A percentile compares a stretch with the other conserved stretches of the same genome.
phyloP scores from a whole-genome alignment of 371 early-diverging fungal species.

The Mortierella sp. region DNA sequence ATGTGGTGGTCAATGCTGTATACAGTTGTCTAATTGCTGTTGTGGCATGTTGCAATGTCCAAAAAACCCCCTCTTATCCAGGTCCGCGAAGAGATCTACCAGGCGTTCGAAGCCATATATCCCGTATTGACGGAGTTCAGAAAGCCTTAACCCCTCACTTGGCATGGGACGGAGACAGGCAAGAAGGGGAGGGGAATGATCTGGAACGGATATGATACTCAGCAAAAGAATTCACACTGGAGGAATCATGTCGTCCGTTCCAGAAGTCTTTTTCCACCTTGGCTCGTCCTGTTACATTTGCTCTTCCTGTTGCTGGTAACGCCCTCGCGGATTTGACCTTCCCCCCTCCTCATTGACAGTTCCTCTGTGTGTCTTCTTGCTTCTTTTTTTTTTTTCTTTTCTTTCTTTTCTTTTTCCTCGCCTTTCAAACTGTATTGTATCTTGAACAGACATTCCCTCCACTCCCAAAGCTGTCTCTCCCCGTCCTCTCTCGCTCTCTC shows the following conservation, averaged over 20 bases:
- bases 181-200: background rate
- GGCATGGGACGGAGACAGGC: background rate
- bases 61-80: conserved; percentile 13
- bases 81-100: conserved; percentile 98
- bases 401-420: background rate
- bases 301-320: background rate
- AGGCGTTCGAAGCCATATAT: conserved; percentile 99
- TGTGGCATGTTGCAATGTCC: background rate
- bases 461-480: background rate
- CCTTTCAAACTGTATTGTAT: background rate
- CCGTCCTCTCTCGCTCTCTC: background rate
- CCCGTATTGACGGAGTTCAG: conserved; percentile 96
- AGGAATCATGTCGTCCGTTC: background rate
- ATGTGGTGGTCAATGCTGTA: background rate
- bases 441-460: background rate
- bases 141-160: conserved; percentile 68
- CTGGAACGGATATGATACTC: no score
- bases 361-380: background rate
- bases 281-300: background rate
- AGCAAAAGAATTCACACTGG: no score
- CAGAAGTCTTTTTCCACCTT: conserved; percentile 3
- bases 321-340: no score
- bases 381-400: background rate
- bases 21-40: no score
- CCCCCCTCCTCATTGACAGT: no score